Percentiles rank a stretch among this genome's conserved stretches.
Evolutionary conservation across 2,329 filamentous ascomycete genomes (phyloP).

Genomic region (Aspergillus sp.): DNA sequence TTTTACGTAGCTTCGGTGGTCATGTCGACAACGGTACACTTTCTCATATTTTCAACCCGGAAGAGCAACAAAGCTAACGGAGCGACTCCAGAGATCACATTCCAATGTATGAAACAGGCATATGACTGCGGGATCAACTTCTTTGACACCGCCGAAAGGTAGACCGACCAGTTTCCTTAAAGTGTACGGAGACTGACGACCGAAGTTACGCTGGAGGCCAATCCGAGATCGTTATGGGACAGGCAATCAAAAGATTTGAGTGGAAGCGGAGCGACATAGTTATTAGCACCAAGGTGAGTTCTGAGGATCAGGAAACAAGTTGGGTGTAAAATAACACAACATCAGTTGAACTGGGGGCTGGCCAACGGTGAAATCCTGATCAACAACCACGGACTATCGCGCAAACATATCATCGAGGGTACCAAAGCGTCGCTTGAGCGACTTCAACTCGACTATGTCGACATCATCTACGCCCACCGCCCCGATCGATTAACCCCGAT

Average conservation of each 20-base stretch:
- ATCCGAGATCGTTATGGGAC: slow-evolving; percentile 56
- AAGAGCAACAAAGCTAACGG: no score
- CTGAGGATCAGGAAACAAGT: no score
- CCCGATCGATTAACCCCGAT: slow-evolving; percentile 68
- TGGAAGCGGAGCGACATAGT: slow-evolving; percentile 58
- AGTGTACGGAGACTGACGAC: neutral
- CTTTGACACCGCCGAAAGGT: slow-evolving; percentile 59
- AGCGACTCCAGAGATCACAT: slow-evolving; percentile 19
- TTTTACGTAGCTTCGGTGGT: neutral
- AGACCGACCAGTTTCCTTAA: no score
- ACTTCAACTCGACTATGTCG: slow-evolving; percentile 66
- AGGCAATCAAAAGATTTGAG: slow-evolving; percentile 55
- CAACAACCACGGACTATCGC: slow-evolving; percentile 67
- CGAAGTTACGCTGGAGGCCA: slow-evolving; percentile 48
- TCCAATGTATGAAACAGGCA: slow-evolving; percentile 50
- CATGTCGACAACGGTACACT: slow-evolving; percentile 4
- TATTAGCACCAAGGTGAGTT: slow-evolving; percentile 33
- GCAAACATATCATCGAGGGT: slow-evolving; percentile 70
- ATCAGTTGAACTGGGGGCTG: slow-evolving; percentile 61
- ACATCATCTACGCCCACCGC: slow-evolving; percentile 69
- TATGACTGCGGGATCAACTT: slow-evolving; percentile 60
- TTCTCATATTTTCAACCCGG: no score
- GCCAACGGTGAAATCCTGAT: slow-evolving; percentile 61
- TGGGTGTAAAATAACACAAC: neutral
- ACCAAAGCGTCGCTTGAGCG: slow-evolving; percentile 60